These are phyloP conservation scores for Trifolium pratense DNA, from an alignment of 306 rosid species.

Conservation along the genomic window DNA sequence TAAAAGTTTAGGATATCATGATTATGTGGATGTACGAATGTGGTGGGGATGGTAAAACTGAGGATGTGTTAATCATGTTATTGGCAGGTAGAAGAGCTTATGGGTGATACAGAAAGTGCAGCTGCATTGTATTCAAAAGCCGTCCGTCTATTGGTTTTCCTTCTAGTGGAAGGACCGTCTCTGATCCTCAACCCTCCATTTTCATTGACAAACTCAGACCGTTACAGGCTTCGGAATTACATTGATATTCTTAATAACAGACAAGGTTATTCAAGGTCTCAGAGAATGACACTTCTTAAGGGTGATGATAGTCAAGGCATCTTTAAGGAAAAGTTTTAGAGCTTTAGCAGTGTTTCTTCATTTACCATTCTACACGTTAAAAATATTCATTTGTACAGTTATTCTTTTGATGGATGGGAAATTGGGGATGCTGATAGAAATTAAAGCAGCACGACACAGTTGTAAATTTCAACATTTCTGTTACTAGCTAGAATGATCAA, in stretches of 20 bases:
- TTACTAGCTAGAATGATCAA: conserved; percentile 58
- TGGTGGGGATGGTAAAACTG: conserved; percentile 21
- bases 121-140: conserved; percentile 77
- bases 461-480: conserved; percentile 52
- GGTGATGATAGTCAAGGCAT: conserved; percentile 63
- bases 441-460: conserved; percentile 39
- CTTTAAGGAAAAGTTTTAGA: conserved; percentile 52
- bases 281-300: conserved; percentile 65
- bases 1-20: background rate
- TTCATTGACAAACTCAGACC: conserved; percentile 82
- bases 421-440: conserved; percentile 55
- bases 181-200: conserved; percentile 92
- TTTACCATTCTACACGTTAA: conserved; percentile 41
- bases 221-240: conserved; percentile 83
- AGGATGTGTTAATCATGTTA: conserved; percentile 21
- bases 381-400: conserved; percentile 78
- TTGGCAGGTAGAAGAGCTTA: conserved; percentile 92
- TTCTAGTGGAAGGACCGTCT: conserved; percentile 89
- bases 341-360: conserved; percentile 40
- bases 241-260: conserved; percentile 76
- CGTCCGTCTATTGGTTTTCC: conserved; percentile 70
- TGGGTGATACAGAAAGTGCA: conserved; percentile 86
- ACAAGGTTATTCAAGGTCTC: conserved; percentile 83
- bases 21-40: conserved; percentile 24
- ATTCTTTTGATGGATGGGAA: conserved; percentile 75